phyloP scores from a whole-genome alignment of 345 rosid species.

The Toxicodendron radicans region DNA sequence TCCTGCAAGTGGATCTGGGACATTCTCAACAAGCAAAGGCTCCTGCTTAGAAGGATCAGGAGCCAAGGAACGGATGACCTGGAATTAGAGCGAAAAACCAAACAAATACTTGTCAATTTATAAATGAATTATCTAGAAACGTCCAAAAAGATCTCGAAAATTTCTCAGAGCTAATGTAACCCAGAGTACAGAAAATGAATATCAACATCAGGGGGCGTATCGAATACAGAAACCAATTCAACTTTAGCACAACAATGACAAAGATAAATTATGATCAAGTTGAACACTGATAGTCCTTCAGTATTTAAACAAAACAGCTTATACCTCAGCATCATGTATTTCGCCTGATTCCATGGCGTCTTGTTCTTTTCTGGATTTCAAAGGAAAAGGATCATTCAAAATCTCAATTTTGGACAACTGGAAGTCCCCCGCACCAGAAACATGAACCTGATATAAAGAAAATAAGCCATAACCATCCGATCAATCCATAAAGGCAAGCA shows the following conservation, averaged over 20 bases:
- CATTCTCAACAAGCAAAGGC: constrained; percentile 72
- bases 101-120: background rate
- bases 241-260: background rate
- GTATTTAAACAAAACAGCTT: background rate
- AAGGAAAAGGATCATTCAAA: constrained; percentile 74
- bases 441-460: constrained; percentile 60
- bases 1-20: constrained; percentile 86
- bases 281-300: background rate
- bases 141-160: background rate
- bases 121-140: background rate
- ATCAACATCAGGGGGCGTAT: background rate
- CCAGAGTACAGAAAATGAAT: background rate
- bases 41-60: constrained; percentile 74
- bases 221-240: background rate
- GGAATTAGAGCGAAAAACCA: constrained; percentile 11
- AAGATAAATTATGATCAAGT: background rate
- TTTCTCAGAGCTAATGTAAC: background rate
- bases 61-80: constrained; percentile 59
- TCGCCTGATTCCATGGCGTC: constrained; percentile 77
- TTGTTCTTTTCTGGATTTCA: constrained; percentile 57
- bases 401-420: constrained; percentile 77
- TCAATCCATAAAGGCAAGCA: constrained; percentile 16
- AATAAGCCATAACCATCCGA: constrained; percentile 18
- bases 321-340: constrained; percentile 59
- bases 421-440: constrained; percentile 88